A percentile compares a stretch with the other conserved stretches of the same genome.
Evolutionary conservation across 495 filamentous ascomycete species (phyloP).

Genomic region (Penicillium taxi): DNA sequence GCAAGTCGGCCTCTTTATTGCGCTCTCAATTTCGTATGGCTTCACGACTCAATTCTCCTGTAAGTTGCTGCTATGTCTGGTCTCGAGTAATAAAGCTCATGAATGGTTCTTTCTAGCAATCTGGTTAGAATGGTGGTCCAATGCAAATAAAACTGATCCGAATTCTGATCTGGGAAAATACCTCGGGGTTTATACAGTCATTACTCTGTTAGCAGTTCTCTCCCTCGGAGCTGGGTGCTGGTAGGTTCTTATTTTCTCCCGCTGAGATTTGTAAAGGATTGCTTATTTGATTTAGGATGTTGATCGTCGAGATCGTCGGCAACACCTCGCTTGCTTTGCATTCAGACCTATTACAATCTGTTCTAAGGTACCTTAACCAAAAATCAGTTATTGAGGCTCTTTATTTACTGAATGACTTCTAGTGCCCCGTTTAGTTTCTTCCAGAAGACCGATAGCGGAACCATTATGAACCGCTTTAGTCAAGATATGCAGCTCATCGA

Average conservation of each 20-base stretch:
- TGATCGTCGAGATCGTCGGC: constrained; percentile 8
- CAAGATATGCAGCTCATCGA: constrained; percentile 38
- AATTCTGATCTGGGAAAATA: constrained; percentile 32
- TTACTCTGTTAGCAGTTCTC: constrained; percentile 13
- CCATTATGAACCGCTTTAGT: constrained; percentile 13
- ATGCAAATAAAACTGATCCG: constrained; percentile 18
- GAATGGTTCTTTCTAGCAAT: constrained; percentile 18
- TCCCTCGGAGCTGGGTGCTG: constrained; percentile 26
- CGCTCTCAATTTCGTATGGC: neutral
- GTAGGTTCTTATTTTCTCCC: constrained; percentile 14
- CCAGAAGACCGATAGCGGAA: constrained; percentile 16
- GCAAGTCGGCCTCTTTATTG: constrained; percentile 8
- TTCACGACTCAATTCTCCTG: neutral
- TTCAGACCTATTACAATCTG: neutral
- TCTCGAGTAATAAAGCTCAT: neutral
- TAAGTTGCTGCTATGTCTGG: neutral
- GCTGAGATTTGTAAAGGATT: neutral
- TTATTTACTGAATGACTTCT: constrained; percentile 3
- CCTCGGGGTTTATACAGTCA: constrained; percentile 33
- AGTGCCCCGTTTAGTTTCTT: constrained; percentile 33
- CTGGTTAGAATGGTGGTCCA: constrained; percentile 39
- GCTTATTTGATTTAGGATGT: constrained; percentile 1
- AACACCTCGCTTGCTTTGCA: constrained; percentile 4
- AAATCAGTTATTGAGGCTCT: neutral
- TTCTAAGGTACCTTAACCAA: neutral